Conservation (phyloP, 23 red algal species). For the Gracilaria caudata region DNA sequence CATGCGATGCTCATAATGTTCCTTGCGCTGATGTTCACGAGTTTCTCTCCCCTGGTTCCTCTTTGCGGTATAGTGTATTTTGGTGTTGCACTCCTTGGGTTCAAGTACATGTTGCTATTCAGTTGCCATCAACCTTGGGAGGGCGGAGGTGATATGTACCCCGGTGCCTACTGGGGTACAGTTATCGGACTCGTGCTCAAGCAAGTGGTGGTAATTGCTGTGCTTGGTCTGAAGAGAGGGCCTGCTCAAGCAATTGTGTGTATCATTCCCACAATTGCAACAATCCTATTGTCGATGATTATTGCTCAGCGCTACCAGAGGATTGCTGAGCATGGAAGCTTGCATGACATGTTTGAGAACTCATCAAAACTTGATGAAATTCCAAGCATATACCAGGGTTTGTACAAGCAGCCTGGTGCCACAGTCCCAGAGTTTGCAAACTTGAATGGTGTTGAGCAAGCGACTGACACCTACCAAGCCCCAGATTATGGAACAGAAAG, state of each 20-base stretch:
- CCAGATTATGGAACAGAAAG: constrained; percentile 21
- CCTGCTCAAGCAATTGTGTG: constrained; percentile 39
- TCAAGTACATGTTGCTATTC: constrained; percentile 50
- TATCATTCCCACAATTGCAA: constrained; percentile 54
- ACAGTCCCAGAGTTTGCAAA: constrained; percentile 28
- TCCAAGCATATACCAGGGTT: constrained; percentile 3
- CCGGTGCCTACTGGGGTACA: constrained; percentile 50
- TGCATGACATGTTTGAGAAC: constrained; percentile 57
- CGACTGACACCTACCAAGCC: constrained; percentile 30
- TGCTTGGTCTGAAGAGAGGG: constrained; percentile 62
- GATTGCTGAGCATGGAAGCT: constrained; percentile 48
- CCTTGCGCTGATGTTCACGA: constrained; percentile 51
- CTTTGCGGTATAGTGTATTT: constrained; percentile 52
- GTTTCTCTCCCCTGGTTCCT: constrained; percentile 46
- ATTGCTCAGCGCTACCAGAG: constrained; percentile 47
- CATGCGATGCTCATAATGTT: constrained; percentile 45
- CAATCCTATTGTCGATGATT: constrained; percentile 28
- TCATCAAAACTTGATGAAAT: constrained; percentile 48
- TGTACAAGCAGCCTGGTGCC: constrained; percentile 46
- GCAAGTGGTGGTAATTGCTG: constrained; percentile 52
- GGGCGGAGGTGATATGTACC: constrained; percentile 55
- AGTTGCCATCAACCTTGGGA: constrained; percentile 31
- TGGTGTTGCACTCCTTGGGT: constrained; percentile 12
- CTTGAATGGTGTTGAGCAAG: constrained; percentile 40
- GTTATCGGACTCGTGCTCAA: constrained; percentile 57